Evolutionary conservation across 2,329 filamentous ascomycete species (phyloP), one percentile per base, ranked within the genome.

Genomic region (Penicillium sp.): DNA sequence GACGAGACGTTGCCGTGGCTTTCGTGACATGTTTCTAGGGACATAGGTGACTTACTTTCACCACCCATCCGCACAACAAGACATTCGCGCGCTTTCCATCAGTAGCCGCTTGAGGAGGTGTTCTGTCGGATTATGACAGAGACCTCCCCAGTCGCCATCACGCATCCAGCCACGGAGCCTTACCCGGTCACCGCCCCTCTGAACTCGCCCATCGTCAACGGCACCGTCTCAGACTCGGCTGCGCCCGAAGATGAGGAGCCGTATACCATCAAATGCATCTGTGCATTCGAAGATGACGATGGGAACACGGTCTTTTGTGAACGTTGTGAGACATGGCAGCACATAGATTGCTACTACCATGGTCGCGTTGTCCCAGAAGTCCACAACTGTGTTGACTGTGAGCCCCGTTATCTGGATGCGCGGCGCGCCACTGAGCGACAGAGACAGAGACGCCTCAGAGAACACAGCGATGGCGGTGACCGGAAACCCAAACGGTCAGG

Each of bases 191-290:
- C 79, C 77, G 78, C 75, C 67, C 71, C 76, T 71, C 72, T 76
- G 62, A 75, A 75, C 69, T 80, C 79, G 66, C 77, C 79, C 63
- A 68, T 74, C 63, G 73, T 73, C 63, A 80, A 81, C 70, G 78
- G 79, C 65, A 71, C 74, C 62, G 70, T 76, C 56, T 78, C 79
- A 58, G 78, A 81, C 69, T 76, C 74, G 56, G 73, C 73, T 67
- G 70, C 72, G 58, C 73, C 75, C 64, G 79, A 81, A 54, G 79
- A 81, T 64, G 77, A 79, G 66, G 80, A 82, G 64, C 79, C 80
- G 64, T 96, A 96, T 78, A 96, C 92, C 63, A 97, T 98, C 82
- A 97, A 96, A 84, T 99, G 95, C 86, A 96, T 98, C 71, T 99
- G 95, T 81, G 89, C 89, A 76, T 97, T 91, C 79, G 83, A 88